These are phyloP conservation scores for Gossypium stocksii DNA, from an alignment of 345 rosid genomes.

Conservation along the genomic window DNA sequence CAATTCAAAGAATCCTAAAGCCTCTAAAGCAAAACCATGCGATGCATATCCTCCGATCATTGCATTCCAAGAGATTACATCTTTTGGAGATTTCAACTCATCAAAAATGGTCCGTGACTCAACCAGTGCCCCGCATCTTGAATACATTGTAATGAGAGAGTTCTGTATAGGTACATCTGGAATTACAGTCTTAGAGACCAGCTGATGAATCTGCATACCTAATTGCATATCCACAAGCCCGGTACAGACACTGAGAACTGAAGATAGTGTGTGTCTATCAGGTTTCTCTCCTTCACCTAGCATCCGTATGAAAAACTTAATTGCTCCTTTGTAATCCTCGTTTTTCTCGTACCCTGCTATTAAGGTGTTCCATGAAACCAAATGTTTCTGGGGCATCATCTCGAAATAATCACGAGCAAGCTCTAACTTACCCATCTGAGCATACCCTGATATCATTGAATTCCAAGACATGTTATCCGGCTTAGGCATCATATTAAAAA, in stretches of 20 bases:
- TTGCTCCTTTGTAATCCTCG: constrained; percentile 16
- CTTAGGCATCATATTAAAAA: constrained; percentile 13
- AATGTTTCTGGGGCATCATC: constrained; percentile 11
- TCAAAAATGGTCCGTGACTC: constrained; percentile 14
- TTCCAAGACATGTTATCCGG: constrained; percentile 17
- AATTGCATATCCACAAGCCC: constrained; percentile 19
- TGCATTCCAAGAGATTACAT: constrained; percentile 19
- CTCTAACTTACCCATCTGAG: constrained; percentile 14
- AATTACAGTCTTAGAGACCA: constrained; percentile 11
- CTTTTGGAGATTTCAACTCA: constrained; percentile 6
- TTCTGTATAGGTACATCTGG: constrained; percentile 18
- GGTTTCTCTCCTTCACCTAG: constrained; percentile 17
- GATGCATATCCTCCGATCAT: constrained; percentile 22
- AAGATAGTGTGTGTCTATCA: constrained; percentile 14
- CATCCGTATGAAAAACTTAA: constrained; percentile 13
- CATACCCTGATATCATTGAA: constrained; percentile 6
- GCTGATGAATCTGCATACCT: constrained; percentile 23
- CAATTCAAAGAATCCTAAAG: constrained; percentile 13
- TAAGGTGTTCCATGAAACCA: constrained; percentile 19
- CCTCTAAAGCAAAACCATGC: constrained; percentile 18
- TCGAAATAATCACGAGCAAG: constrained; percentile 16
- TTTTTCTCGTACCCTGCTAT: constrained; percentile 21
- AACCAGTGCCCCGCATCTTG: constrained; percentile 11
- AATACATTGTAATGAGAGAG: constrained; percentile 16
- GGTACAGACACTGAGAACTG: constrained; percentile 7